Evolutionary conservation across 805 yeast species (phyloP), one percentile per base, ranked within the genome.

Genomic region (Saturnispora halmiae): DNA sequence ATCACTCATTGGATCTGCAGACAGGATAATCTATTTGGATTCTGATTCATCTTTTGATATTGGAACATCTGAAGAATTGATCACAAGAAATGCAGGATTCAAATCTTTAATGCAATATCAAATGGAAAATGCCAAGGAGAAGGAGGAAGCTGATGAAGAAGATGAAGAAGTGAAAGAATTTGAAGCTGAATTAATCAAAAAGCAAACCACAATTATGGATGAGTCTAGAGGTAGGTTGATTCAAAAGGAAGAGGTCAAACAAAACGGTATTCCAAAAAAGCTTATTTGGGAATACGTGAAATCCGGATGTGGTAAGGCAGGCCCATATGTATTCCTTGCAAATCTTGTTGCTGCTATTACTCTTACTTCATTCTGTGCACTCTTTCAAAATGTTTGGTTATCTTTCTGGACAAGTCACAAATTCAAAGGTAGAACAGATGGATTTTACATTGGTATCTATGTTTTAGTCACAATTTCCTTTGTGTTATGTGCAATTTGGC

Each of bases 341-440:
- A 36, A 51, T 20, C 26, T 55, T 28, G 11, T 47, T 2, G 25
- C 48, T n/a, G 42, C 47, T 6, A 45, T 54, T 33, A 29, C 54
- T 1, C 25, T 72, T 7, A 66, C 70, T 40, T 69, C 72, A 0
- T 79, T 77, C 58, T 64, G 69, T 42, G 65, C 63, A 40, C 56
- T 80, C 21, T 77, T 80, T 54, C 69, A 78, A 34, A 79, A 77
- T 55, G 75, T 79, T 20, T 83, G 94, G 94, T 63, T 86, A 46
- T 79, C 92, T 1, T 86, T 79, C 60, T 86, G 95, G 95, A 67
- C 82, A 1, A 63, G 62, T 10, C 42, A 64, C 40, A 72, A 70
- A 53, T 83, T 79, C 52, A 43, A 53, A 6, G 51, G 58, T 18
- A 59, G 59, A 39, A 38, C 70, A 4, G 60, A 67, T 43, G 72